phyloP scores from a whole-genome alignment of 495 filamentous ascomycete species.

The Aspergillus indologenus region DNA sequence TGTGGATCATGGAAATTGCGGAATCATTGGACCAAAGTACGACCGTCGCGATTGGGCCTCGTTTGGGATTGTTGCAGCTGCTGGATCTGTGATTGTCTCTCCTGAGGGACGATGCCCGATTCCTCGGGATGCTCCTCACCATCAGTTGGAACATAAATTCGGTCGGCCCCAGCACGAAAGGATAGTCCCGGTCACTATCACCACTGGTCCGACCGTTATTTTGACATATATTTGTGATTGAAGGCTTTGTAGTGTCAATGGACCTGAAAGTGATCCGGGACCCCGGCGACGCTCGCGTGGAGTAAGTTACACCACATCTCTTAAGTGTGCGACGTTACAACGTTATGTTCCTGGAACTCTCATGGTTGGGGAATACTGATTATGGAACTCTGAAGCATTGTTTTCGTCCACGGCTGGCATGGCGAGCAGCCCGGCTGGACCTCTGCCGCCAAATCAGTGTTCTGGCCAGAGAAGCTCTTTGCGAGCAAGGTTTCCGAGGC shows the following conservation, averaged over 20 bases:
- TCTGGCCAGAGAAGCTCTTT: slow-evolving; percentile 7
- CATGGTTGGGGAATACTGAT: not conserved
- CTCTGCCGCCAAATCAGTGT: not conserved
- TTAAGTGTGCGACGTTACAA: not conserved
- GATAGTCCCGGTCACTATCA: not conserved
- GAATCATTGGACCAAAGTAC: not conserved
- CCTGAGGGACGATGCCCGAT: not conserved
- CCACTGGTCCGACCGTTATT: not conserved
- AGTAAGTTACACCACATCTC: not conserved
- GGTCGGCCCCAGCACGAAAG: not conserved
- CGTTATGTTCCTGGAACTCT: not conserved
- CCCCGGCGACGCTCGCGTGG: not conserved
- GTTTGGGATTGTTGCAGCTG: not conserved
- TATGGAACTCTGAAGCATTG: not conserved
- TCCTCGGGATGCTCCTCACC: not conserved
- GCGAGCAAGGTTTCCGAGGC: slow-evolving; percentile 3
- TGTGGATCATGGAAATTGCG: not conserved
- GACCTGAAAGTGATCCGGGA: not conserved
- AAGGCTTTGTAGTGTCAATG: not conserved
- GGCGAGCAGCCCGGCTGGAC: slow-evolving; percentile 5
- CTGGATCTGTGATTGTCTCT: not conserved
- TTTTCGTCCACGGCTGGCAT: slow-evolving; percentile 10
- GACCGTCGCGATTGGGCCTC: not conserved
- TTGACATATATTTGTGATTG: not conserved
- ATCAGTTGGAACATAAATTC: not conserved